phyloP scores from a whole-genome alignment of 768 basidiomycete genomes.

The Gloeophyllum trabeum region DNA sequence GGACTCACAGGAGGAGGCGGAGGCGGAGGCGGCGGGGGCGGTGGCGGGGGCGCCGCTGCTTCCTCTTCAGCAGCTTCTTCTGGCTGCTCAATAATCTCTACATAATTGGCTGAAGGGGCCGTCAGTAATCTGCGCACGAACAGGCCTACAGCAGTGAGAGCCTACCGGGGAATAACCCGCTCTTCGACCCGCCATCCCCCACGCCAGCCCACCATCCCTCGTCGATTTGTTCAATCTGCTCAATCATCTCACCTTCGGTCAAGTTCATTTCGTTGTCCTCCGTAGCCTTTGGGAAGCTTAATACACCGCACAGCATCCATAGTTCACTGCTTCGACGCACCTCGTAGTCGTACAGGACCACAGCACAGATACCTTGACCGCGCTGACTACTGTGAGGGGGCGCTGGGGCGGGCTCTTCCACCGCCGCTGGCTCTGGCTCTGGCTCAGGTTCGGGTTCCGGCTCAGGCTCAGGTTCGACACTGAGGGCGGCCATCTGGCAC shows the following conservation, averaged over 20 bases:
- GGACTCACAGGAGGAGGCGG: constrained; percentile 33
- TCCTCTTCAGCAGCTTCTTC: constrained; percentile 28
- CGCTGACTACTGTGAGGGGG: constrained; percentile 17
- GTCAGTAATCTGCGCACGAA: neutral
- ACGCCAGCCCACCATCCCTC: constrained; percentile 91
- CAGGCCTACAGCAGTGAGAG: neutral
- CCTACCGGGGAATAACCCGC: constrained; percentile 79
- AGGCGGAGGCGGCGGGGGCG: constrained; percentile 46
- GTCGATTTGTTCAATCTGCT: constrained; percentile 74
- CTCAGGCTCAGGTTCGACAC: constrained; percentile 12
- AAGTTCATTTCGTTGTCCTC: constrained; percentile 85
- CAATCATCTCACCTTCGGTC: constrained; percentile 70
- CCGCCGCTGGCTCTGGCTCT: constrained; percentile 27
- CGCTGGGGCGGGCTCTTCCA: constrained; percentile 28
- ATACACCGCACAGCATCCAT: neutral
- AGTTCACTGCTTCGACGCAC: constrained; percentile 18
- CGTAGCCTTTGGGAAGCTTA: constrained; percentile 41
- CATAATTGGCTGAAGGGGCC: constrained; percentile 64
- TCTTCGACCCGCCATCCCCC: constrained; percentile 50
- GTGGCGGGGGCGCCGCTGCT: constrained; percentile 39
- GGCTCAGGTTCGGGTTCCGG: constrained; percentile 26
- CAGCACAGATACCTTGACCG: constrained; percentile 48
- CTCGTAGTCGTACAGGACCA: constrained; percentile 77
- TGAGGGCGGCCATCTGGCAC: constrained; percentile 15
- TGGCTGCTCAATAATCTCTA: constrained; percentile 53